Evolutionary conservation across 169 alveolate genomes (phyloP).

Genomic region (Eimeria brunetti): DNA sequence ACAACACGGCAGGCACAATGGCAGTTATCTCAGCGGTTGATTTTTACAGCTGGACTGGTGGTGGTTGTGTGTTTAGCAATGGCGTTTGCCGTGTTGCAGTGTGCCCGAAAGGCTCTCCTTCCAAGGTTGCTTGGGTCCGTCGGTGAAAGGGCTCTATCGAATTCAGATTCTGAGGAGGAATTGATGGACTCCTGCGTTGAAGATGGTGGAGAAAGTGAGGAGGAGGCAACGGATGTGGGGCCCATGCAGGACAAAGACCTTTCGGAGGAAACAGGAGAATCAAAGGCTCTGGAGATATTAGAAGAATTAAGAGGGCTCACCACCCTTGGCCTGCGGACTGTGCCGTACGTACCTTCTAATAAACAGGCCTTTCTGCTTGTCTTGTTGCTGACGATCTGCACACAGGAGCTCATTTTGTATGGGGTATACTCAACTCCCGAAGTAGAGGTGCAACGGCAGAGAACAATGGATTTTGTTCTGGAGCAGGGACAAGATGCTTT

Average conservation of each 20-base stretch:
- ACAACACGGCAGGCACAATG: not conserved
- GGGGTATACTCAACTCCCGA: not conserved
- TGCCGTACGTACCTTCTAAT: not conserved
- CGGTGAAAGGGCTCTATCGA: not conserved
- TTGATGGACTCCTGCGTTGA: not conserved
- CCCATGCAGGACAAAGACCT: not conserved
- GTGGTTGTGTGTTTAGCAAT: slow-evolving; percentile 6
- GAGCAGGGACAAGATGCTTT: not conserved
- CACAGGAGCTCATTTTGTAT: not conserved
- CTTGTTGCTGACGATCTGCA: not conserved
- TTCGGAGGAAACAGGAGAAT: not conserved
- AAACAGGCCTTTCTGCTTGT: not conserved
- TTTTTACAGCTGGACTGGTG: not conserved
- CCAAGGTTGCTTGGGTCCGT: not conserved
- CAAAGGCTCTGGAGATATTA: not conserved
- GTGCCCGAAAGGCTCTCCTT: not conserved
- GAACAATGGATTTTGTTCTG: not conserved
- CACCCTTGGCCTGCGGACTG: not conserved
- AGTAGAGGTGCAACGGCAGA: not conserved
- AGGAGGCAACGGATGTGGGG: not conserved
- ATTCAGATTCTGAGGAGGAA: not conserved
- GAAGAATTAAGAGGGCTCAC: not conserved
- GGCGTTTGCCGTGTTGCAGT: not conserved
- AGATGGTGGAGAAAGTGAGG: not conserved
- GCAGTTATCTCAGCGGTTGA: not conserved